A percentile compares a stretch with the other conserved stretches of the same genome.
These are phyloP conservation scores for Russula abietina DNA, from an alignment of 768 basidiomycete genomes.

Conservation along the genomic window DNA sequence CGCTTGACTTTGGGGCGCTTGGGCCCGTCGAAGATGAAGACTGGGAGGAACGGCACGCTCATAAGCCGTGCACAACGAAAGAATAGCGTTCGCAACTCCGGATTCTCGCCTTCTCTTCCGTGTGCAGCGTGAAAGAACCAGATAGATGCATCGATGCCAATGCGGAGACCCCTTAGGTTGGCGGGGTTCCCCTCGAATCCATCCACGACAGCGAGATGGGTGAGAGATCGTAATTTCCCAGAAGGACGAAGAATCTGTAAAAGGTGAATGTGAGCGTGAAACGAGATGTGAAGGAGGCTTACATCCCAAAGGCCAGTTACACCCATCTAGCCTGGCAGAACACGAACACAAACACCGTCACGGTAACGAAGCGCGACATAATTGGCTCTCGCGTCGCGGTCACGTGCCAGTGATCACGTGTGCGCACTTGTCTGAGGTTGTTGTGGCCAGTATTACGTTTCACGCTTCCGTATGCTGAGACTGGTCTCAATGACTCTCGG, in stretches of 20 bases:
- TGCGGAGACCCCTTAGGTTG: conserved; percentile 63
- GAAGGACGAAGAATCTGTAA: conserved; percentile 63
- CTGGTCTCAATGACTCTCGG: too few relatives aligned
- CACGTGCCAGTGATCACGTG: neutral
- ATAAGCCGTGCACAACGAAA: conserved; percentile 80
- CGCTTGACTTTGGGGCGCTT: conserved; percentile 77
- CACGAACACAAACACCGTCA: neutral
- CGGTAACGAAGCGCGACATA: neutral
- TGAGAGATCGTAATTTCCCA: conserved; percentile 64
- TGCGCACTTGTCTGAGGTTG: too few relatives aligned
- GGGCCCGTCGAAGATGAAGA: conserved; percentile 92
- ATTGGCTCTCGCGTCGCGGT: neutral
- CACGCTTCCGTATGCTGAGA: too few relatives aligned
- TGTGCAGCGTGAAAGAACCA: conserved; percentile 80
- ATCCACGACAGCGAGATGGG: conserved; percentile 65
- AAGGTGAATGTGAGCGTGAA: conserved; percentile 17
- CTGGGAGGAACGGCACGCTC: conserved; percentile 71
- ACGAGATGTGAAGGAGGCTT: conserved; percentile 10
- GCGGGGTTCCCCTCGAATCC: conserved; percentile 65
- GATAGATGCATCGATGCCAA: conserved; percentile 82
- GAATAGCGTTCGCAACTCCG: conserved; percentile 76
- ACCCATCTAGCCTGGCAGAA: conserved; percentile 10
- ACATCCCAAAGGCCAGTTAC: conserved; percentile 26
- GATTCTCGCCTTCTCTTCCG: conserved; percentile 78
- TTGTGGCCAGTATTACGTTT: too few relatives aligned